Evolutionary conservation across 805 yeast species (phyloP).

Genomic region (Candida hispaniensis): DNA sequence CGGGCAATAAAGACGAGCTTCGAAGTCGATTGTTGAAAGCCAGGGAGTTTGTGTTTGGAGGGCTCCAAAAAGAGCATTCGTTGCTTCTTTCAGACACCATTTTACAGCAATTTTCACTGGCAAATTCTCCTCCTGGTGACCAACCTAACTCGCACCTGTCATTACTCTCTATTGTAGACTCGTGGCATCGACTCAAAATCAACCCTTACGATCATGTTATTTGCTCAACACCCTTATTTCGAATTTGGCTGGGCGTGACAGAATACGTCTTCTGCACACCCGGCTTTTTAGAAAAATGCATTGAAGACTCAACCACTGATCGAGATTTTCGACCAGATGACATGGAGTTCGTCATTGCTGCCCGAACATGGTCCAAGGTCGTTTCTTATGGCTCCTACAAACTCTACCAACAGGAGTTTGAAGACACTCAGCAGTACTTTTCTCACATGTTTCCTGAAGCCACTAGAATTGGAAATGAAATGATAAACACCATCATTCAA

Average conservation of each 20-base stretch:
- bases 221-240: slow-evolving; percentile 86
- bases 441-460: slow-evolving; percentile 83
- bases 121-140: slow-evolving; percentile 53
- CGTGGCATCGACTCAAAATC: slow-evolving; percentile 78
- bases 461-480: slow-evolving; percentile 78
- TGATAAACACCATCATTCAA: slow-evolving; percentile 69
- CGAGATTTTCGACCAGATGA: slow-evolving; percentile 76
- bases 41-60: slow-evolving; percentile 64
- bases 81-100: slow-evolving; percentile 67
- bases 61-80: slow-evolving; percentile 41
- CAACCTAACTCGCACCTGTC: slow-evolving; percentile 83
- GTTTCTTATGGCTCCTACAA: slow-evolving; percentile 66
- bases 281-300: slow-evolving; percentile 66
- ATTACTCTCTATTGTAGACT: slow-evolving; percentile 80
- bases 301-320: slow-evolving; percentile 58
- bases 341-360: slow-evolving; percentile 83
- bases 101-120: slow-evolving; percentile 67
- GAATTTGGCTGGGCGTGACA: slow-evolving; percentile 88
- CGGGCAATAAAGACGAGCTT: slow-evolving; percentile 50
- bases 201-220: slow-evolving; percentile 95
- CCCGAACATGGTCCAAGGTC: slow-evolving; percentile 76
- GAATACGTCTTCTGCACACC: slow-evolving; percentile 85
- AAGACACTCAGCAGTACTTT: slow-evolving; percentile 72
- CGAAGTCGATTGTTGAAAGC: slow-evolving; percentile 51
- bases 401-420: slow-evolving; percentile 61